Conservation (phyloP, 805 yeast genomes). For the Scheffersomyces ergatensis region DNA sequence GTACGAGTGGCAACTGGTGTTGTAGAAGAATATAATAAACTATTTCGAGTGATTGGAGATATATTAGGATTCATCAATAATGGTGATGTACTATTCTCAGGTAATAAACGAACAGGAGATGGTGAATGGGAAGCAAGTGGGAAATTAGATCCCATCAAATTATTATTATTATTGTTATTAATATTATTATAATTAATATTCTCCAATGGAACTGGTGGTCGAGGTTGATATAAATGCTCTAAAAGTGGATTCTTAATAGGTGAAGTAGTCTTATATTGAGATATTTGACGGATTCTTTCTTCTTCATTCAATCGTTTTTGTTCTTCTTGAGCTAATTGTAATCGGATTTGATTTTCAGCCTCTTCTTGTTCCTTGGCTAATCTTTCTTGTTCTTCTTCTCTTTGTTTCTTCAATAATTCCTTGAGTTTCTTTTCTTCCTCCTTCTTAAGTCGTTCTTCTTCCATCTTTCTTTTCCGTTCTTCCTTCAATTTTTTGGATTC, state of each 20-base stretch:
- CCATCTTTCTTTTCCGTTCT: slow-evolving; percentile 21
- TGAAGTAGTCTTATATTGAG: not conserved
- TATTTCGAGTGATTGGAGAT: not conserved
- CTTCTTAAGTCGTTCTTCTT: slow-evolving; percentile 19
- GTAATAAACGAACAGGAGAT: slow-evolving; percentile 1
- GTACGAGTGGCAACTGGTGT: too few species aligned
- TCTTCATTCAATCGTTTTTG: not conserved
- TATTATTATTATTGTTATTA: not conserved
- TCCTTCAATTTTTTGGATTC: slow-evolving; percentile 23
- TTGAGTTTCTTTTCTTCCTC: slow-evolving; percentile 22
- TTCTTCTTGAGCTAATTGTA: not conserved
- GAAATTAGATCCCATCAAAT: not conserved
- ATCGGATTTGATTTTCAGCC: too few species aligned
- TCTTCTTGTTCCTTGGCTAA: slow-evolving; percentile 4
- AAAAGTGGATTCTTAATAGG: slow-evolving; percentile 11
- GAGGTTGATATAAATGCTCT: slow-evolving; percentile 34
- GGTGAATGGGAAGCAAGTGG: not conserved
- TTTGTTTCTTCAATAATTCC: slow-evolving; percentile 11
- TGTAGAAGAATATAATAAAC: not conserved
- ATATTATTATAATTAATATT: not conserved
- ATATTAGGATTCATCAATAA: slow-evolving; percentile 3
- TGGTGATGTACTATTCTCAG: not conserved
- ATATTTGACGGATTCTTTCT: not conserved
- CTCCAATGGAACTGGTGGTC: slow-evolving; percentile 21
- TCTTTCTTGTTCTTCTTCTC: slow-evolving; percentile 12